Percentiles rank a stretch among this genome's conserved stretches.
Evolutionary conservation across 495 filamentous ascomycete species (phyloP).

Genomic region (Hamigera avellanea): DNA sequence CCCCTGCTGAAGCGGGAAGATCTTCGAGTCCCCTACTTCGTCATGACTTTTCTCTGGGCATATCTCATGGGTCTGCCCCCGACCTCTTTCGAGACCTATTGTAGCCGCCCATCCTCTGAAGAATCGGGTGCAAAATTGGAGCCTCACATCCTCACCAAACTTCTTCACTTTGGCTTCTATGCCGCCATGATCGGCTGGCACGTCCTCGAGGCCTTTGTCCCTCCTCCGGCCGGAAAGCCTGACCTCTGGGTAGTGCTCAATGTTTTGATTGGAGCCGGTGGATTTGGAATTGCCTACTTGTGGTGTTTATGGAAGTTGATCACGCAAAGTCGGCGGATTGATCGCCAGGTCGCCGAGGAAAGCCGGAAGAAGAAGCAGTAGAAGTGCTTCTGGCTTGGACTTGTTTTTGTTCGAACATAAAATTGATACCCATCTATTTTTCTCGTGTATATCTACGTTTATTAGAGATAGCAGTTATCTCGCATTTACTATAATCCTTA

Average conservation of each 20-base stretch:
- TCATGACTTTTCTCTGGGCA: slow-evolving; percentile 76
- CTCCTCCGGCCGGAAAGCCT: slow-evolving; percentile 62
- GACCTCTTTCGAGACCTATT: slow-evolving; percentile 55
- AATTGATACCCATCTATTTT: slow-evolving; percentile 9
- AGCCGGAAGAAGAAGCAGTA: slow-evolving; percentile 31
- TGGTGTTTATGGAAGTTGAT: slow-evolving; percentile 76
- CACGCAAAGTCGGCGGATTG: slow-evolving; percentile 38
- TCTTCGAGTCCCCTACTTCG: slow-evolving; percentile 70
- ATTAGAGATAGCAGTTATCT: too few relatives aligned
- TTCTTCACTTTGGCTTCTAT: slow-evolving; percentile 69
- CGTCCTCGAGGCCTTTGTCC: slow-evolving; percentile 52
- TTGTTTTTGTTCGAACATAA: slow-evolving; percentile 17
- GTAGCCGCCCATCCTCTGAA: slow-evolving; percentile 24
- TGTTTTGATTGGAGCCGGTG: slow-evolving; percentile 70
- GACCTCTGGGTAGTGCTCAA: slow-evolving; percentile 92
- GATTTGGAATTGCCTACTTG: slow-evolving; percentile 76
- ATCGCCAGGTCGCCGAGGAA: slow-evolving; percentile 12
- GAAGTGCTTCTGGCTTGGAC: slow-evolving; percentile 7
- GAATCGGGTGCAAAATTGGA: slow-evolving; percentile 26
- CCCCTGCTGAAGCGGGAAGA: slow-evolving; percentile 79
- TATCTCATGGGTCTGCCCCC: slow-evolving; percentile 83
- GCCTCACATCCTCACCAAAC: slow-evolving; percentile 40
- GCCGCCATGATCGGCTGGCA: slow-evolving; percentile 69
- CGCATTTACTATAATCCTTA: too few relatives aligned
- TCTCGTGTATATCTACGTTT: too few relatives aligned